phyloP scores from a whole-genome alignment of 306 rosid species.

The Morella rubra region DNA sequence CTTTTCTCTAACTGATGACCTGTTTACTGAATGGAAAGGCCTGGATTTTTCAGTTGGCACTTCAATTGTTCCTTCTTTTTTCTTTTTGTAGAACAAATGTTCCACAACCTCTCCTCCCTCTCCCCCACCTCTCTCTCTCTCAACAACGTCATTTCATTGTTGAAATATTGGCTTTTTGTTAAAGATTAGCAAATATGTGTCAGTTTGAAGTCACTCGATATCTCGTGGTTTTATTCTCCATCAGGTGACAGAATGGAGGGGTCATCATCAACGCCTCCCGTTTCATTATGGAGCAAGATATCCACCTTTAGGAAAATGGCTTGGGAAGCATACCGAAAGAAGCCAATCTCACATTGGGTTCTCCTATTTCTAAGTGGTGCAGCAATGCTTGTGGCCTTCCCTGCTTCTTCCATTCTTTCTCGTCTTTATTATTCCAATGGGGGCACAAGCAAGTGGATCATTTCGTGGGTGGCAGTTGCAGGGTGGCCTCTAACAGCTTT shows the following conservation, averaged over 20 bases:
- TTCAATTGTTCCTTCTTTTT: conserved; percentile 9
- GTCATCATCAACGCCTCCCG: conserved; percentile 33
- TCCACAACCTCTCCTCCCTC: no score
- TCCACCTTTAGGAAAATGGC: conserved; percentile 30
- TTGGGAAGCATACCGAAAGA: conserved; percentile 52
- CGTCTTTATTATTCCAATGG: conserved; percentile 77
- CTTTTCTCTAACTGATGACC: not conserved
- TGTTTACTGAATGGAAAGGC: conserved; percentile 16
- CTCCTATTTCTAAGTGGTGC: conserved; percentile 62
- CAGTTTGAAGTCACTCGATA: not conserved
- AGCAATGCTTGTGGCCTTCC: conserved; percentile 89
- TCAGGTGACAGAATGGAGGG: conserved; percentile 51
- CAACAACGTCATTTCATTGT: not conserved
- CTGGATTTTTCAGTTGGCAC: not conserved
- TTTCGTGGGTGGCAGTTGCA: conserved; percentile 91
- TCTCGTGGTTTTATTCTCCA: not conserved
- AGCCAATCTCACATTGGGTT: conserved; percentile 76
- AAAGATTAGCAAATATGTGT: not conserved
- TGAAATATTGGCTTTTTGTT: not conserved
- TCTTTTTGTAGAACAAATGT: not conserved
- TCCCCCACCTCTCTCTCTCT: not conserved
- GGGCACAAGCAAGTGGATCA: conserved; percentile 90
- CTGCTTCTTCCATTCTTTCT: conserved; percentile 84
- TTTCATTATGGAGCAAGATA: conserved; percentile 43
- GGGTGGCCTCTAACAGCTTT: conserved; percentile 89